Evolutionary conservation across 345 rosid genomes (phyloP), one percentile per base, ranked within the genome.

Genomic region (Acer saccharum): DNA sequence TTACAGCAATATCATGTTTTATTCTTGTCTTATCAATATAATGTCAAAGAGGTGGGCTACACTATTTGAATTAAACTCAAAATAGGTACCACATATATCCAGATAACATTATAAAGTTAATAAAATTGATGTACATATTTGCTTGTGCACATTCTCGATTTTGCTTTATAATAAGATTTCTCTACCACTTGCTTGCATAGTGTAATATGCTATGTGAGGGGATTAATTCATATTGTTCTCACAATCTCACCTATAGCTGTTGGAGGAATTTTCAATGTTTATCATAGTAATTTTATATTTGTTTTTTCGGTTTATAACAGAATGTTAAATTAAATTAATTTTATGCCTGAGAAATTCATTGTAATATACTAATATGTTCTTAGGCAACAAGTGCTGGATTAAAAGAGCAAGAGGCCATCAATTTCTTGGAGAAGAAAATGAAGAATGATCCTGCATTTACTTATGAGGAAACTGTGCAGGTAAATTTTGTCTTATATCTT

Each of bases 321-420:
- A 21, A 9, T 60, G 39, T 20, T 20, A 6, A 27, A 64, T 50
- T 50, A 10, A 60, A 17, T 74, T 6, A 74, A 64, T 74, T n/a
- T 74, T 65, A 48, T 64, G 5, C 16, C 32, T 41, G 3, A 32
- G 17, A 29, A 73, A 4, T 64, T 62, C 29, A 74, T 21, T 54
- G 10, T 23, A 14, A 55, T 78, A 20, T 4, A 32, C 39, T 32
- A 35, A 35, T 35, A 4, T 76, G 32, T 54, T 88, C 64, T 55
- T 87, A 97, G 98, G 99, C 98, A 65, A 97, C 99, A 39, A 94
- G 99, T 79, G 98, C 98, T 80, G 99, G 99, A 74, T 85, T 90
- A 72, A 97, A 94, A 83, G 99, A 97, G 77, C 99, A 97, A 83
- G 99, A 97, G 86, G 98, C 99, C 43, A 91, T 97, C 79, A 97